phyloP scores from a whole-genome alignment of 2,329 filamentous ascomycete genomes.

The Trichocomaceae sp. region DNA sequence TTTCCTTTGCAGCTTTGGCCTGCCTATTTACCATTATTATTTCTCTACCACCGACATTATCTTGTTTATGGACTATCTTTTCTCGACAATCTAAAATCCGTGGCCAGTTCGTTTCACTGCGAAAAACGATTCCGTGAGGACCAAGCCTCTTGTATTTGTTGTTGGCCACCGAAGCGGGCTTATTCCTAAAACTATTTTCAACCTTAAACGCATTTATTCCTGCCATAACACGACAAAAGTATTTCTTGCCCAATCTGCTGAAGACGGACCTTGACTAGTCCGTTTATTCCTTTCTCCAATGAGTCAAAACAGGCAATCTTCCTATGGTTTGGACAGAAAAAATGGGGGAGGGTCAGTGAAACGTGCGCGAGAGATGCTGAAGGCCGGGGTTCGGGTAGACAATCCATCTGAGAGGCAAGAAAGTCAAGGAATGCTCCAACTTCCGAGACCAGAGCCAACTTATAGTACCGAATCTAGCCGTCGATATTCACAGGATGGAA shows the following conservation, averaged over 20 bases:
- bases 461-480: constrained; percentile 20
- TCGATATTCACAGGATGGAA: constrained; percentile 4
- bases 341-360: constrained; percentile 9
- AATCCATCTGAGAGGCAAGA: background rate
- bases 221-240: background rate
- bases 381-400: constrained; percentile 7
- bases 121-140: background rate
- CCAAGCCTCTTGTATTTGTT: background rate
- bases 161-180: background rate
- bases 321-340: background rate
- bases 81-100: background rate
- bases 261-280: background rate
- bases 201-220: background rate
- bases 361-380: constrained; percentile 11
- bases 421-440: constrained; percentile 32
- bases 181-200: background rate
- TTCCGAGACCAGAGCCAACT: constrained; percentile 31
- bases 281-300: background rate
- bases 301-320: constrained; percentile 9
- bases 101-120: background rate
- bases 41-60: background rate
- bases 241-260: background rate
- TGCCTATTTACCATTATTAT: background rate
- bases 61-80: background rate
- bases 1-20: constrained; percentile 10